Percentiles rank a stretch among this genome's conserved stretches.
Evolutionary conservation across 164 flowering plant species (phyloP).

Genomic region (Tetrastigma voinierianum): DNA sequence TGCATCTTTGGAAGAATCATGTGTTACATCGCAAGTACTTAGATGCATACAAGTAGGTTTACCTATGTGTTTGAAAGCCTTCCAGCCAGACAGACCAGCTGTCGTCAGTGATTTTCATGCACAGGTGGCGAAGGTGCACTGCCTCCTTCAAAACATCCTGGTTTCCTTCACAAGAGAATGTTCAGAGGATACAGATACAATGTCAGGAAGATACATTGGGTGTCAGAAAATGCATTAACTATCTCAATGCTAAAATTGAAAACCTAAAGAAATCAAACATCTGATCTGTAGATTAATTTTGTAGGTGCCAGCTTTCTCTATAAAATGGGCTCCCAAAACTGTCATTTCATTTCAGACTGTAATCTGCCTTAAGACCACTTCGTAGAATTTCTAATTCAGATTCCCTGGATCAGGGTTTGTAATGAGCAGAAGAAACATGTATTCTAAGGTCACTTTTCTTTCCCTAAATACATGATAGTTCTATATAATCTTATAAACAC

Average conservation of each 20-base stretch:
- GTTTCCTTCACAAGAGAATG: slow-evolving; percentile 6
- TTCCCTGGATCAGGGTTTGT: too few relatives aligned
- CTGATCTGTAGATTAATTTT: too few relatives aligned
- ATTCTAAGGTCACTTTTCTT: too few relatives aligned
- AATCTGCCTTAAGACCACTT: too few relatives aligned
- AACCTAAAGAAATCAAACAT: too few relatives aligned
- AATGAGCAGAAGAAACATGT: too few relatives aligned
- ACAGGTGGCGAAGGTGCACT: slow-evolving; percentile 13
- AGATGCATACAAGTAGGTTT: slow-evolving; percentile 26
- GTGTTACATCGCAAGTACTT: slow-evolving; percentile 6
- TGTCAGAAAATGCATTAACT: background rate
- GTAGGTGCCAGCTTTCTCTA: too few relatives aligned
- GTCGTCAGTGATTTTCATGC: slow-evolving; percentile 21
- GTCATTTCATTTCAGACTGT: too few relatives aligned
- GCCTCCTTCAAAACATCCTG: slow-evolving; percentile 27
- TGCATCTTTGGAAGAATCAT: slow-evolving; percentile 4
- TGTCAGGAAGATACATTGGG: background rate
- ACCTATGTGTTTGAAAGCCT: slow-evolving; percentile 24
- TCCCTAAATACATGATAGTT: too few relatives aligned
- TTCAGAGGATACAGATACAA: background rate
- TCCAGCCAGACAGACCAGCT: slow-evolving; percentile 33
- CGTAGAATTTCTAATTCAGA: too few relatives aligned
- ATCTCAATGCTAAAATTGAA: background rate
- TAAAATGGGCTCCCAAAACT: too few relatives aligned
- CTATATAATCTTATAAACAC: too few relatives aligned